These are phyloP conservation scores for Alternaria sp. DNA, from an alignment of 2,329 filamentous ascomycete genomes.

Conservation along the genomic window DNA sequence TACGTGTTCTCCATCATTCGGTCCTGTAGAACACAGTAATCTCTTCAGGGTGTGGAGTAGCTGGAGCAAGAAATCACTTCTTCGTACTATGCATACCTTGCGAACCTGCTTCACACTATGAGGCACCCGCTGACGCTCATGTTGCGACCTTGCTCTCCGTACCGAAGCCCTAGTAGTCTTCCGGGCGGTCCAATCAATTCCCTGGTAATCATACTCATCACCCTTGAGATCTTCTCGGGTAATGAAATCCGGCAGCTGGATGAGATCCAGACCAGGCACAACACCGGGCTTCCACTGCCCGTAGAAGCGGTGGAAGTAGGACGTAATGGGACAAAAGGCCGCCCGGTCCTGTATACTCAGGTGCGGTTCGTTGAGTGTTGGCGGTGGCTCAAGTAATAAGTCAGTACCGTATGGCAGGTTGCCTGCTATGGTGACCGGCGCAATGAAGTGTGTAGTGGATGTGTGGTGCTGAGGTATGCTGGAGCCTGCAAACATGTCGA, in stretches of 20 bases:
- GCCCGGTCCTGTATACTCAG: constrained; percentile 37
- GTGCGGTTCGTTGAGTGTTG: constrained; percentile 34
- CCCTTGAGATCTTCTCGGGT: constrained; percentile 40
- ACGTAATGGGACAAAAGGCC: constrained; percentile 36
- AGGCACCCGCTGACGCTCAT: constrained; percentile 29
- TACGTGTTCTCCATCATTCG: background rate
- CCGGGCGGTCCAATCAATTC: constrained; percentile 46
- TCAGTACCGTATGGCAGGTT: constrained; percentile 23
- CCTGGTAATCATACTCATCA: constrained; percentile 47
- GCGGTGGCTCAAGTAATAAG: constrained; percentile 28
- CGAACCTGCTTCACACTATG: constrained; percentile 22
- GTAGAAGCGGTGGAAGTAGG: constrained; percentile 34
- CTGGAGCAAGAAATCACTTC: background rate
- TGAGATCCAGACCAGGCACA: constrained; percentile 29
- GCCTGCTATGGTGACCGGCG: constrained; percentile 13
- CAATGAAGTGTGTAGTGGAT: constrained; percentile 16
- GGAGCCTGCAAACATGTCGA: constrained; percentile 13
- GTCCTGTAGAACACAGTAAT: too few relatives aligned
- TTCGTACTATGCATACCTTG: constrained; percentile 19
- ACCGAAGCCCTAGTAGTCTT: constrained; percentile 35
- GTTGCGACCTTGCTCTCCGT: constrained; percentile 30
- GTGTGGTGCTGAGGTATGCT: constrained; percentile 16
- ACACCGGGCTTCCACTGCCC: constrained; percentile 15
- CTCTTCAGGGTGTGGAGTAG: background rate
- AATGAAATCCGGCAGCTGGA: constrained; percentile 35